Evolutionary conservation across 2,329 filamentous ascomycete species (phyloP).

Genomic region (Calonectria pseudoreteaudii): DNA sequence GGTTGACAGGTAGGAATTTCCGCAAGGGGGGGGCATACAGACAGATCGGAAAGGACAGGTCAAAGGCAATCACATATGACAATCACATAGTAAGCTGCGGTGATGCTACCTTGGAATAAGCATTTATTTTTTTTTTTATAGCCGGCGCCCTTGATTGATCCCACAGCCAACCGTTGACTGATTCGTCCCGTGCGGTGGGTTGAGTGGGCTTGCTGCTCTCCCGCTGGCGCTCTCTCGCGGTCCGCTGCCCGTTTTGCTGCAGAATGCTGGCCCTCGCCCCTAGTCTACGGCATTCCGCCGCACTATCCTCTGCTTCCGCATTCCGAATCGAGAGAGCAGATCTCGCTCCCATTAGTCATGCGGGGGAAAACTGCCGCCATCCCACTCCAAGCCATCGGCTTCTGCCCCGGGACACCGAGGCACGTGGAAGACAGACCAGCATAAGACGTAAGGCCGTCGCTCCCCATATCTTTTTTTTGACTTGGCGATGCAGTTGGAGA

Average conservation of each 20-base stretch:
- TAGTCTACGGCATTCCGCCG: neutral
- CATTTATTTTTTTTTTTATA: neutral
- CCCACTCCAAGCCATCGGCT: conserved; percentile 13
- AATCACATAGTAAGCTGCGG: neutral
- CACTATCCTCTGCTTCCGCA: conserved; percentile 5
- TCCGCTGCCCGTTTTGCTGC: conserved; percentile 15
- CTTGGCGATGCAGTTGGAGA: neutral
- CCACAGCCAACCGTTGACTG: neutral
- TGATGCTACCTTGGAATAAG: neutral
- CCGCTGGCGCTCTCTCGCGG: neutral
- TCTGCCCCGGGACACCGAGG: conserved; percentile 22
- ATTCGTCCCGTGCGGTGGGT: neutral
- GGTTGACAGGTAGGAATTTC: neutral
- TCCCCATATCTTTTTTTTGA: too few relatives aligned
- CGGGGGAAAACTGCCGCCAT: conserved; percentile 22
- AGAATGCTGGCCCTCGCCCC: neutral
- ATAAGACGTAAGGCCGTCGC: conserved; percentile 13
- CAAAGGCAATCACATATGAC: neutral
- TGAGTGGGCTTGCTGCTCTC: neutral
- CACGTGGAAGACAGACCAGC: conserved; percentile 19
- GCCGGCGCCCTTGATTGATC: neutral
- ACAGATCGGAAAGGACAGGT: neutral
- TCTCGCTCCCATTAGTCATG: conserved; percentile 17
- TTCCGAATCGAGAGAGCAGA: conserved; percentile 13
- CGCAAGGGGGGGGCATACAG: neutral